Base-by-base conservation (phyloP, 371 early-diverging fungal genomes). In the Syncephalastrum contaminatum region DNA sequence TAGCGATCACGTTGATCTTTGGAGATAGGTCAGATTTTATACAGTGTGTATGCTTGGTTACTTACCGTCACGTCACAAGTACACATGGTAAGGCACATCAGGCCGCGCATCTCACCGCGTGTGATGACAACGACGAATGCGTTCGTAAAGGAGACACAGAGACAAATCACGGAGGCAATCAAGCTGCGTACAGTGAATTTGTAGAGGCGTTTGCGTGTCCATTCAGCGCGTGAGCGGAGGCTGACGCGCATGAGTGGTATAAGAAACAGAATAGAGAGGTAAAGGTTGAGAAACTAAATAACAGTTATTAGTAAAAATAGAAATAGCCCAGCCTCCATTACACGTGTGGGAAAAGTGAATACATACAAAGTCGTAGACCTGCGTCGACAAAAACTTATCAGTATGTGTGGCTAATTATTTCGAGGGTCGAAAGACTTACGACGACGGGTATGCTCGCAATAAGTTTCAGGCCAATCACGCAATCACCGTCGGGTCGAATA, bases 41-140 rank as follows among this genome's bases (percentile, higher is more conserved):
- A 30, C 5, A 8, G 10, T 2, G 36, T 30, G 36, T 30, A 12
- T 1, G n/a, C n/a, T 5, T 10, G 1, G 7, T 14, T 36, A 47
- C 61, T 62, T 72, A 73, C 70, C 3, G 84, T 84, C 19, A 84
- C 81, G 62, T 84, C 82, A 3, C 76, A 43, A 4, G 81, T 84
- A 58, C 84, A 84, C 48, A 69, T 67, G 3, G 77, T 79, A 10
- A 84, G 53, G 49, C 84, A 84, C 25, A 80, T 64, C n/a, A 82
- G 41, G 8, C 81, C 84, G 36, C 84, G 65, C 54, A 80, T 70
- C 39, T 73, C 66, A 4, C 84, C 82, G 10, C 64, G 58, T n/a
- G 72, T 72, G 30, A 72, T 58, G 0, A 84, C 76, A 8, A 84
- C 62, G 8, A 70, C 59, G 7, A 81, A 43, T 2, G 79, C 72